phyloP scores from a whole-genome alignment of 2,329 filamentous ascomycete species.

The Epichloe sp. region DNA sequence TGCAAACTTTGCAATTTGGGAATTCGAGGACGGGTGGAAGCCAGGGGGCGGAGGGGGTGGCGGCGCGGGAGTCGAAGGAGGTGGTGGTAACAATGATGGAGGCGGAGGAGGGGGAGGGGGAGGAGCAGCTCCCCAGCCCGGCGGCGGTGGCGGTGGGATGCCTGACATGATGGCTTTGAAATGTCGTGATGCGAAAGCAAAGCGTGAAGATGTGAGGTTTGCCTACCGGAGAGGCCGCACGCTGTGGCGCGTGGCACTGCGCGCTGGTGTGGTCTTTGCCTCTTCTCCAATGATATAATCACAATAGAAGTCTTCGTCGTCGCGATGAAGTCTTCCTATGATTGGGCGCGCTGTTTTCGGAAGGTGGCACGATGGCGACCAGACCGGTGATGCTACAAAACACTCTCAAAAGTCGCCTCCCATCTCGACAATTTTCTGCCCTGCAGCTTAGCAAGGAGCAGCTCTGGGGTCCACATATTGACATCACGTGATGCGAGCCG shows the following conservation, averaged over 20 bases:
- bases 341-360: conserved; percentile 16
- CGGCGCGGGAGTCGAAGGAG: conserved; percentile 39
- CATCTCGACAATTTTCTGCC: conserved; percentile 23
- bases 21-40: conserved; percentile 67
- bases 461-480: conserved; percentile 7
- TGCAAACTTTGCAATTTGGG: conserved; percentile 84
- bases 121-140: conserved; percentile 38
- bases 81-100: conserved; percentile 42
- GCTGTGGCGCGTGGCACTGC: conserved; percentile 23
- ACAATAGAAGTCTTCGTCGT: background rate
- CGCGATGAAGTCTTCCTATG: conserved; percentile 8
- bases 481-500: background rate
- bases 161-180: conserved; percentile 33
- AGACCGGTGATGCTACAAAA: conserved; percentile 14
- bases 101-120: conserved; percentile 43
- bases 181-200: conserved; percentile 11
- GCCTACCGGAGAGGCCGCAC: conserved; percentile 18
- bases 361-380: conserved; percentile 17
- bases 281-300: conserved; percentile 1
- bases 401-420: conserved; percentile 13
- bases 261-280: conserved; percentile 14
- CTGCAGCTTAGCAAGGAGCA: conserved; percentile 9
- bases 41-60: conserved; percentile 70
- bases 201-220: conserved; percentile 13
- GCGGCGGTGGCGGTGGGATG: conserved; percentile 42